These are phyloP conservation scores for Westerdykella aurantiaca DNA, from an alignment of 2,329 filamentous ascomycete genomes.

Conservation along the genomic window DNA sequence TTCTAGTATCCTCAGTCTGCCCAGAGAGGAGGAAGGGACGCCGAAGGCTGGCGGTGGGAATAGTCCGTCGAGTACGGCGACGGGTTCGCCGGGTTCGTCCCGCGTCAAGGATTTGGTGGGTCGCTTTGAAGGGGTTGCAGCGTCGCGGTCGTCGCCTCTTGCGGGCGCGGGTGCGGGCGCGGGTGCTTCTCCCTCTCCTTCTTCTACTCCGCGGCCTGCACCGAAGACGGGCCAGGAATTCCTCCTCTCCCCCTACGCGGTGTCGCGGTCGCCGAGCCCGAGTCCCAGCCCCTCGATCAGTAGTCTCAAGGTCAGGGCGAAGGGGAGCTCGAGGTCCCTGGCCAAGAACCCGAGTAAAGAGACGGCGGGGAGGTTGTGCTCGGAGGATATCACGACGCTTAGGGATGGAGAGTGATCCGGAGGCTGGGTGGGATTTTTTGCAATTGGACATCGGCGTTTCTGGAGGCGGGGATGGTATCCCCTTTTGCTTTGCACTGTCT, in stretches of 20 bases:
- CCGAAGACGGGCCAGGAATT: too few species aligned
- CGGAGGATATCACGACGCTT: too few species aligned
- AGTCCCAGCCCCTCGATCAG: slow-evolving; percentile 7
- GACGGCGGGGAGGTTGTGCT: too few species aligned
- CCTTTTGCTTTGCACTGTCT: too few species aligned
- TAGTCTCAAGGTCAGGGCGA: slow-evolving; percentile 19
- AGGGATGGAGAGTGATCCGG: too few species aligned
- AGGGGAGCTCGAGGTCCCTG: slow-evolving; percentile 13
- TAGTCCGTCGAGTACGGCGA: background rate
- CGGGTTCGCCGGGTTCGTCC: background rate
- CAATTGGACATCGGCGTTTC: too few species aligned
- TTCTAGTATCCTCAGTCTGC: slow-evolving; percentile 21
- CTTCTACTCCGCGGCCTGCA: too few species aligned
- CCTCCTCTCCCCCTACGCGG: too few species aligned
- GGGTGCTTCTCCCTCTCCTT: slow-evolving; percentile 10
- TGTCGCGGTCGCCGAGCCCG: slow-evolving; percentile 10
- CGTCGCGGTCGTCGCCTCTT: slow-evolving; percentile 6
- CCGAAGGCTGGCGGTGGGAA: slow-evolving; percentile 2
- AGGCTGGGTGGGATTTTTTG: too few species aligned
- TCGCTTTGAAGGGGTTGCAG: slow-evolving; percentile 23
- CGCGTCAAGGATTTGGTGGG: slow-evolving; percentile 28
- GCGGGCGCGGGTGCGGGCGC: slow-evolving; percentile 4
- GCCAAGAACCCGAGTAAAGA: background rate
- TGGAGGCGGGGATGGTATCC: too few species aligned
- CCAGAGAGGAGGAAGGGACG: slow-evolving; percentile 9